Evolutionary conservation across 1,284 basidiomycete species (phyloP), one percentile per base, ranked within the genome.

Genomic region (Apiotrichum sp.): DNA sequence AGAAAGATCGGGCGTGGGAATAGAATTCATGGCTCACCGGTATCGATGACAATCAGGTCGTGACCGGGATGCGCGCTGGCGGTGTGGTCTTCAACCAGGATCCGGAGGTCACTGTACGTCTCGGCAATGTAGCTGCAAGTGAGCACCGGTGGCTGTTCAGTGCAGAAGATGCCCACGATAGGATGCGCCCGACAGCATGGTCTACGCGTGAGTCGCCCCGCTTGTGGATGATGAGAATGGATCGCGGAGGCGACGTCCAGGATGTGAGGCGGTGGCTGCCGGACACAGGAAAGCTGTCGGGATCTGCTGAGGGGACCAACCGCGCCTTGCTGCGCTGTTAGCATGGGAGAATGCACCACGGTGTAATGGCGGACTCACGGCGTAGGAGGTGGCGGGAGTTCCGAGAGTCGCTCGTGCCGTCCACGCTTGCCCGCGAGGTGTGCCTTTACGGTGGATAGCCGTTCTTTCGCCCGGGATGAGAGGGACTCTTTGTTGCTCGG

Each of bases 201-300:
- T 66, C 67, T 0, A 78, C 77, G 2, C 71, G 63, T 6, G 66
- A 58, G 57, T 81, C 79, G 45, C 77, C 59, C 6, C 66, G 69
- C 61, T 82, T 81, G 62, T 78, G 78, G 31, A 81, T 72, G 6
- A 81, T 62, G 14, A 82, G 69, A 33, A 81, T 62, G 14, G 75
- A 78, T 10, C 67, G 64, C 1, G 71, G 71, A 9, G 59, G 55
- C 3, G 61, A 22, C 3, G 47, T 16, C 47, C 47, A 48, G n/a
- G 7, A 6, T 4, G 47, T 50, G 13, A 39, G 35, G 7, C 13
- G 35, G 11, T 48, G 47, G 4, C 47, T 48, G 35, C 35, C 7
- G 9, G 40, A 41, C 8, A 41, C 6, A n/a, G 40, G 40, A 38
- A 13, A 22, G 36, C 36, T 13, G 13, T 38, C 36, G 36, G 8